Evolutionary conservation across 139 green algal genomes (phyloP).

Genomic region (Yamagishiella unicocca): DNA sequence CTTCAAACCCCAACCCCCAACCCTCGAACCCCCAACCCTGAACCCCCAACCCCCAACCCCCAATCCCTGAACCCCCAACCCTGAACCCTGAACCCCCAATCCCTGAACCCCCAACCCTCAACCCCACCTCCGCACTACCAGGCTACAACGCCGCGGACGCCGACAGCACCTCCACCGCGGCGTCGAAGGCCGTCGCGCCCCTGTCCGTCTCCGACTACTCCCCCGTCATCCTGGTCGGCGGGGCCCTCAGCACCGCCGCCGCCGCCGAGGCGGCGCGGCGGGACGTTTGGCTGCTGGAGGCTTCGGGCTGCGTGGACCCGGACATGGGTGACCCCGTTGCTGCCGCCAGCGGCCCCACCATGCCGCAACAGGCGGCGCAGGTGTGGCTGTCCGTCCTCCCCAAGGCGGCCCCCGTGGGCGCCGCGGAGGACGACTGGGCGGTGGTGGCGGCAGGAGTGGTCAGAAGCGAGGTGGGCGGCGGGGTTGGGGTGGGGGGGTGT

Average conservation of each 20-base stretch:
- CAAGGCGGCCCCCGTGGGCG: too few species aligned
- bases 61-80: too few species aligned
- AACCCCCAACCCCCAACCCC: too few species aligned
- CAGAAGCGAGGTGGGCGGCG: background rate
- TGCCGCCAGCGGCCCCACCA: background rate
- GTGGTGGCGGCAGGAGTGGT: background rate
- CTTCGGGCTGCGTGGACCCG: background rate
- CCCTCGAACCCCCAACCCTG: too few species aligned
- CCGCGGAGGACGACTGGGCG: background rate
- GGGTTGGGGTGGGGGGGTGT: too few species aligned
- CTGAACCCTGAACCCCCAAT: too few species aligned
- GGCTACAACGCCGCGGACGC: too few species aligned
- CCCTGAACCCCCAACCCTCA: too few species aligned
- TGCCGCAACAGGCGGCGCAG: background rate
- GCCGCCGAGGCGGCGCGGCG: background rate
- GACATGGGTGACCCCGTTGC: background rate
- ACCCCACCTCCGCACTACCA: too few species aligned
- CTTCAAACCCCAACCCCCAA: too few species aligned
- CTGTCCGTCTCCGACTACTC: background rate
- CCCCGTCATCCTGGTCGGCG: background rate
- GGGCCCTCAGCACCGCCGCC: background rate
- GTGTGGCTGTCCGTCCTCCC: slow-evolving; percentile 10
- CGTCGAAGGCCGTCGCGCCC: too few species aligned
- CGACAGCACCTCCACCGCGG: too few species aligned
- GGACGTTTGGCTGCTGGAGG: slow-evolving; percentile 21